These are phyloP conservation scores for Microcera coccophila DNA, from an alignment of 2,329 filamentous ascomycete genomes.

Conservation along the genomic window DNA sequence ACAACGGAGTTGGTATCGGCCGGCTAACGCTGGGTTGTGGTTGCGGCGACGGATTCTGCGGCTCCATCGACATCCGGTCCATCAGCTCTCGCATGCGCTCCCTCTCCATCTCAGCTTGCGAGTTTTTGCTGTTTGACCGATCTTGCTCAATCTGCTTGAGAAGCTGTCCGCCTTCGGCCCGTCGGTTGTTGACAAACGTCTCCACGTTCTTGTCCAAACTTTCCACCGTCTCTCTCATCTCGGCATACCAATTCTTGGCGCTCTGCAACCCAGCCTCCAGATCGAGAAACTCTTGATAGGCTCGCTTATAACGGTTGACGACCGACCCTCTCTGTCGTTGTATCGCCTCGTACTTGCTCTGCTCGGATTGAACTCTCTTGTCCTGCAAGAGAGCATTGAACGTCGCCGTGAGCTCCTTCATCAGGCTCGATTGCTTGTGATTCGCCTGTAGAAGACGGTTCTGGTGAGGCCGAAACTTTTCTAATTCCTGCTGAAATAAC, in stretches of 20 bases:
- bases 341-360: slow-evolving; percentile 89
- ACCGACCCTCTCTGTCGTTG: slow-evolving; percentile 78
- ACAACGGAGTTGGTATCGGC: slow-evolving; percentile 41
- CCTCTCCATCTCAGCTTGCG: slow-evolving; percentile 76
- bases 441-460: slow-evolving; percentile 87
- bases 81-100: slow-evolving; percentile 84
- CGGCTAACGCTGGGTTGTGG: slow-evolving; percentile 20
- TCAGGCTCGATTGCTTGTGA: slow-evolving; percentile 88
- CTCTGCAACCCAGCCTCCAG: slow-evolving; percentile 79
- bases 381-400: slow-evolving; percentile 90
- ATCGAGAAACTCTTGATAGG: slow-evolving; percentile 90
- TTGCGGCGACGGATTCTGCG: slow-evolving; percentile 38
- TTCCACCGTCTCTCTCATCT: slow-evolving; percentile 93
- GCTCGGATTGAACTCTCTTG: slow-evolving; percentile 87
- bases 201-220: slow-evolving; percentile 95
- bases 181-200: slow-evolving; percentile 89
- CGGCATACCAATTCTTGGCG: slow-evolving; percentile 88
- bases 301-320: slow-evolving; percentile 81
- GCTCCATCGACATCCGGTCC: slow-evolving; percentile 92
- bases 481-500: slow-evolving; percentile 92
- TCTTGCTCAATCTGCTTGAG: slow-evolving; percentile 83
- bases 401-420: slow-evolving; percentile 87
- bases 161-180: slow-evolving; percentile 85
- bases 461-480: slow-evolving; percentile 93
- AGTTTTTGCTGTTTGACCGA: slow-evolving; percentile 56